phyloP scores from a whole-genome alignment of 2,329 filamentous ascomycete genomes.

The Pseudogymnoascus sp. region DNA sequence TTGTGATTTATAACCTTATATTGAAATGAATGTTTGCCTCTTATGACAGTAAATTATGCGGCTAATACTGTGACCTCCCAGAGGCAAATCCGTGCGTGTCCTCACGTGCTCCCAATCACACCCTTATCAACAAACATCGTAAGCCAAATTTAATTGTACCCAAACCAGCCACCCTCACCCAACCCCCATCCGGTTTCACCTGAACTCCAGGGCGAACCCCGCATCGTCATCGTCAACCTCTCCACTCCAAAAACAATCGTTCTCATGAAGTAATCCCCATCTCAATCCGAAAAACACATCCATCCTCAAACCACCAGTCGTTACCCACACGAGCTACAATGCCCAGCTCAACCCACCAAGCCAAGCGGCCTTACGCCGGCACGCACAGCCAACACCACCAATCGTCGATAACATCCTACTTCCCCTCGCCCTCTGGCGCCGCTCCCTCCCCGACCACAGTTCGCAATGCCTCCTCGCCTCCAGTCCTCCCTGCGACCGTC shows the following conservation, averaged over 20 bases:
- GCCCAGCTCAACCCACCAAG: slow-evolving; percentile 19
- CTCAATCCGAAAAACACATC: background rate
- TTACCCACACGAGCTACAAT: slow-evolving; percentile 15
- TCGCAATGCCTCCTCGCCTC: slow-evolving; percentile 37
- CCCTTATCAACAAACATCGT: background rate
- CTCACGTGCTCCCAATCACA: background rate
- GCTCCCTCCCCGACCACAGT: slow-evolving; percentile 33
- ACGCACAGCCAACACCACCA: slow-evolving; percentile 49
- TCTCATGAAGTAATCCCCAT: background rate
- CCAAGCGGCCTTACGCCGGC: slow-evolving; percentile 56
- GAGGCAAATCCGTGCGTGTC: background rate
- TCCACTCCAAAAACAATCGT: background rate
- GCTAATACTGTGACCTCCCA: background rate
- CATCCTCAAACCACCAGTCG: background rate
- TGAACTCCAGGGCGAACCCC: slow-evolving; percentile 3
- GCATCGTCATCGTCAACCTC: slow-evolving; percentile 4
- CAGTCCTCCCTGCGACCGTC: slow-evolving; percentile 53
- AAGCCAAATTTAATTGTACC: background rate
- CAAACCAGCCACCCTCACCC: background rate
- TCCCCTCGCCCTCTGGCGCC: slow-evolving; percentile 30
- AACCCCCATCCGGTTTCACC: background rate
- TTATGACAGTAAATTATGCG: background rate
- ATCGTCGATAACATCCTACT: slow-evolving; percentile 52
- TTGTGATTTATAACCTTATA: background rate
- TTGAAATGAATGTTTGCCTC: background rate